Percentiles rank a stretch among this genome's conserved stretches.
These are phyloP conservation scores for Lachancea thermotolerans DNA, from an alignment of 805 yeast species.

Conservation along the genomic window DNA sequence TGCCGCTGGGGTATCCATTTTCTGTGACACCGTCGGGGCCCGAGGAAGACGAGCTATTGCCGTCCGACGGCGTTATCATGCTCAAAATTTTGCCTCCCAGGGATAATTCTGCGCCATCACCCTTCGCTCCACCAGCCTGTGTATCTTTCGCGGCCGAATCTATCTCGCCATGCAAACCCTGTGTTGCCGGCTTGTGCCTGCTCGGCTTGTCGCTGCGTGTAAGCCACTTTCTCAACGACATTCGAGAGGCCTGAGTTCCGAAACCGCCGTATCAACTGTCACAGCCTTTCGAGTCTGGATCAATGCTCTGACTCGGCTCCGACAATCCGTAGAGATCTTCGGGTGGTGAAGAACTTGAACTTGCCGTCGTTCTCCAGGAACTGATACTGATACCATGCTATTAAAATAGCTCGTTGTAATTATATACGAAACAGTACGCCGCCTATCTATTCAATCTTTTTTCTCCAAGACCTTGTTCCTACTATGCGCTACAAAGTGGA, in stretches of 20 bases:
- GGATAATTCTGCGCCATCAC: neutral
- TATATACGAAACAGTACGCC: too few relatives aligned
- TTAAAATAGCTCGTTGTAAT: too few relatives aligned
- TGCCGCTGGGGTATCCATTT: neutral
- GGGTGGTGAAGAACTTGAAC: too few relatives aligned
- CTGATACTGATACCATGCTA: too few relatives aligned
- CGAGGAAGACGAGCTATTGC: neutral
- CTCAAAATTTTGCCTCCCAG: neutral
- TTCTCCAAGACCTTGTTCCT: too few relatives aligned
- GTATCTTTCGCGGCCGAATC: neutral
- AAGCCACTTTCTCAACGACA: conserved; percentile 9
- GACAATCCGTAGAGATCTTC: too few relatives aligned
- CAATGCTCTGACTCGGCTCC: neutral
- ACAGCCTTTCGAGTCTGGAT: neutral
- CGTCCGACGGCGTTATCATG: neutral
- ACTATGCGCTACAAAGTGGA: too few relatives aligned
- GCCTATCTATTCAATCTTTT: too few relatives aligned
- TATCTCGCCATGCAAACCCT: neutral
- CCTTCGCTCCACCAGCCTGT: neutral
- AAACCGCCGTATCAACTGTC: neutral
- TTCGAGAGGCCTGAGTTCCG: neutral
- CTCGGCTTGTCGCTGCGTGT: conserved; percentile 4
- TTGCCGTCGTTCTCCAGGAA: too few relatives aligned
- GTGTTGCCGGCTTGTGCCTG: neutral
- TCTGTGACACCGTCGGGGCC: too few relatives aligned